Conservation (phyloP, 768 basidiomycete genomes). For the Phaeotremella skinneri region DNA sequence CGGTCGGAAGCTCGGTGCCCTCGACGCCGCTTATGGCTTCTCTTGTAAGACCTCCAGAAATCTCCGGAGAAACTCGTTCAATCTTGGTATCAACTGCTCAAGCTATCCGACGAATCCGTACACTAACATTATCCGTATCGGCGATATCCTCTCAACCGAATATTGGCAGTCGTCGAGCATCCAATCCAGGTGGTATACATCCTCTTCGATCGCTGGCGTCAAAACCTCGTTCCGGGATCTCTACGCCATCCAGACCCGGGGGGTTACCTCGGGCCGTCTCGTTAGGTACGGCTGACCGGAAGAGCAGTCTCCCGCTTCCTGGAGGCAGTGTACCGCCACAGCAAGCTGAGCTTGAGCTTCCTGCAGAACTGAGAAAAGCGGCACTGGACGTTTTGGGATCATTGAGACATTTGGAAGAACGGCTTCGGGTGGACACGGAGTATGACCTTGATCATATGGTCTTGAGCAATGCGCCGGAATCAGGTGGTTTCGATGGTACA, state of each 20-base stretch:
- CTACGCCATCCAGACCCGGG: constrained; percentile 45
- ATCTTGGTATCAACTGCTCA: constrained; percentile 31
- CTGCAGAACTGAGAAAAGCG: constrained; percentile 68
- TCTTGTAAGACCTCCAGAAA: not conserved
- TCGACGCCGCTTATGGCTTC: too few species aligned
- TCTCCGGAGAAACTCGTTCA: constrained; percentile 18
- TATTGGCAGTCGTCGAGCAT: constrained; percentile 6
- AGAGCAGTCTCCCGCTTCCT: constrained; percentile 19
- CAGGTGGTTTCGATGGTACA: not conserved
- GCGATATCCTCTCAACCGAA: not conserved
- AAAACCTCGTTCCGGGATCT: constrained; percentile 27
- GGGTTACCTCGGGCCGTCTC: constrained; percentile 26
- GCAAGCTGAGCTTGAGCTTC: constrained; percentile 51
- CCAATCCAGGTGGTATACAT: constrained; percentile 1
- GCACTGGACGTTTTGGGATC: constrained; percentile 80
- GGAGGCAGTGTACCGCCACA: not conserved
- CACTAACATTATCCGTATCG: constrained; percentile 36
- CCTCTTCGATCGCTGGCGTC: constrained; percentile 5
- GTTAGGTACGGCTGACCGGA: constrained; percentile 13
- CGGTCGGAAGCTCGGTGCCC: not conserved
- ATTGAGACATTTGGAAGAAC: constrained; percentile 77
- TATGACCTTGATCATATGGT: not conserved
- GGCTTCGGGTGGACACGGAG: constrained; percentile 58
- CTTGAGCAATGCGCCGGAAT: not conserved
- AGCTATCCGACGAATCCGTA: constrained; percentile 32